Conservation (phyloP, 2,329 filamentous ascomycete species). For the Parasarocladium wereldwijsianum region DNA sequence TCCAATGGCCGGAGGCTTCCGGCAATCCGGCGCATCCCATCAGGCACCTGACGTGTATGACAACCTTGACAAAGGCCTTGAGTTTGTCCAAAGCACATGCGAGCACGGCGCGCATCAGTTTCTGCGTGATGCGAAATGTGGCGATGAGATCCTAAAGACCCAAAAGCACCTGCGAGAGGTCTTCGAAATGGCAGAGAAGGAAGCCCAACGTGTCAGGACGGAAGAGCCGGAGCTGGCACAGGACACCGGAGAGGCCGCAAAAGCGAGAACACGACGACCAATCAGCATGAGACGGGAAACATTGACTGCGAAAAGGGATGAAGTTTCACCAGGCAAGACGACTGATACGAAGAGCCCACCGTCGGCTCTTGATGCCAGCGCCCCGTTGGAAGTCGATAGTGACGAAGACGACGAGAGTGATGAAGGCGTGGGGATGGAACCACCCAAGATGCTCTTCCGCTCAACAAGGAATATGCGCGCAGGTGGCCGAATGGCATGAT, state of each 20-base stretch:
- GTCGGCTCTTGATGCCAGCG: slow-evolving; percentile 21
- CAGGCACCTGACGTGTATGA: slow-evolving; percentile 44
- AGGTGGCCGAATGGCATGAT: no score
- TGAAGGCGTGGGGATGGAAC: slow-evolving; percentile 19
- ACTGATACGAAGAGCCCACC: no score
- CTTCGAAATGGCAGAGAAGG: slow-evolving; percentile 41
- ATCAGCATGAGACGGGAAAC: slow-evolving; percentile 37
- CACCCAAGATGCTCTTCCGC: slow-evolving; percentile 25
- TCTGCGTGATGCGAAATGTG: slow-evolving; percentile 74
- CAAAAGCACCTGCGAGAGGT: slow-evolving; percentile 50
- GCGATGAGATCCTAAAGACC: slow-evolving; percentile 58
- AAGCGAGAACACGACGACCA: slow-evolving; percentile 33
- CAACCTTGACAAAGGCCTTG: slow-evolving; percentile 61
- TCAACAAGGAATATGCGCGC: slow-evolving; percentile 24
- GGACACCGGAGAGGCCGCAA: slow-evolving; percentile 22
- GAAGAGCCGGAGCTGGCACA: slow-evolving; percentile 33
- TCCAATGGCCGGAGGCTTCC: slow-evolving; percentile 11
- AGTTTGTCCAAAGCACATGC: slow-evolving; percentile 66
- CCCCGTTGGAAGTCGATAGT: slow-evolving; percentile 9
- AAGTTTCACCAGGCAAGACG: slow-evolving; percentile 11
- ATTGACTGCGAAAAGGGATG: slow-evolving; percentile 14
- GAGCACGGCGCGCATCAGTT: slow-evolving; percentile 83
- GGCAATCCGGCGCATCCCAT: slow-evolving; percentile 11
- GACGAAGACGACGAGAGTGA: slow-evolving; percentile 28
- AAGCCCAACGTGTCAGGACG: slow-evolving; percentile 39